Evolutionary conservation across 2,329 filamentous ascomycete species (phyloP).

Genomic region (Sphaerulina vaccinii): DNA sequence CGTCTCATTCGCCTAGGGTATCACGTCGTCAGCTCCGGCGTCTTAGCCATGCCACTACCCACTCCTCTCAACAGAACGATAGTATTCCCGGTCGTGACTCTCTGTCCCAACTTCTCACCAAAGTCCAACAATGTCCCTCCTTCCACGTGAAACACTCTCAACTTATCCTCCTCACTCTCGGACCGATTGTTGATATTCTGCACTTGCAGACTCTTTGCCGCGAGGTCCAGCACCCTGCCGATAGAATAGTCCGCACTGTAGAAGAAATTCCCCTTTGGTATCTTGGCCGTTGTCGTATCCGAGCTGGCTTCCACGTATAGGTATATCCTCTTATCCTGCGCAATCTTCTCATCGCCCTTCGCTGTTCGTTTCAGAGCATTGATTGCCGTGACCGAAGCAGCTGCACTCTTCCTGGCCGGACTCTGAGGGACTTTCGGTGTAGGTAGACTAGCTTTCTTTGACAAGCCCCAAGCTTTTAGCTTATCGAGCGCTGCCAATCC

Average conservation of each 20-base stretch:
- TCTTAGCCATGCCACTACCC: conserved; percentile 55
- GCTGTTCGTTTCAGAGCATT: conserved; percentile 81
- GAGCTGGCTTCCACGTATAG: conserved; percentile 87
- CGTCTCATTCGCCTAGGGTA: too few species aligned
- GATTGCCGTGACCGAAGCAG: conserved; percentile 66
- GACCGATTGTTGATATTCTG: conserved; percentile 81
- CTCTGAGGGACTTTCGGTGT: conserved; percentile 56
- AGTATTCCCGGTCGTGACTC: conserved; percentile 78
- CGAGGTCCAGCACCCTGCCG: conserved; percentile 75
- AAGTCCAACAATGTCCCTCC: conserved; percentile 84
- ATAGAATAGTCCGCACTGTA: conserved; percentile 76
- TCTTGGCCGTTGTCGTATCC: conserved; percentile 78
- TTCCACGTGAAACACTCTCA: conserved; percentile 91
- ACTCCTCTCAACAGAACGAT: conserved; percentile 85
- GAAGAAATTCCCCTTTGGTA: conserved; percentile 61
- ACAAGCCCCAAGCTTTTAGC: conserved; percentile 75
- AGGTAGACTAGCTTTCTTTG: conserved; percentile 52
- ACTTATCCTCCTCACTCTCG: conserved; percentile 70
- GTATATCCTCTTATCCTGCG: conserved; percentile 83
- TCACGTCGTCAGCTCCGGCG: conserved; percentile 30
- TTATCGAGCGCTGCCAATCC: conserved; percentile 73
- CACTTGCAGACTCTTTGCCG: conserved; percentile 73
- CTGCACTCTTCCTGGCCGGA: conserved; percentile 51
- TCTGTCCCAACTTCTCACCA: conserved; percentile 73
- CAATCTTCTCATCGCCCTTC: conserved; percentile 82